phyloP scores from a whole-genome alignment of 2,329 filamentous ascomycete species.

The Penicillium brevicompactum region DNA sequence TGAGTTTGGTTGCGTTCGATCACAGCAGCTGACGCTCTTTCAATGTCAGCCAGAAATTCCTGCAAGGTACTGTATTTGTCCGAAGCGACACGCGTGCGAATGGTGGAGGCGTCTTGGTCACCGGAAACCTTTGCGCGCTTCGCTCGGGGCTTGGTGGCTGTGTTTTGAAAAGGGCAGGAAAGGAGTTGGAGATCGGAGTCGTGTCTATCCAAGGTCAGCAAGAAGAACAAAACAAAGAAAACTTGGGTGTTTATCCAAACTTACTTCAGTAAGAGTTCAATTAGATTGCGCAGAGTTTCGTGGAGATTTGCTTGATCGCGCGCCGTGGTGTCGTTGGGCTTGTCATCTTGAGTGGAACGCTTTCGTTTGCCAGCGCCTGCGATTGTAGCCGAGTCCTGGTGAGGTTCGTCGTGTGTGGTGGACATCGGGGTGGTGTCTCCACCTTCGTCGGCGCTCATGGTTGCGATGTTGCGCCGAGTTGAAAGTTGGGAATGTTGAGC shows the following conservation, averaged over 20 bases:
- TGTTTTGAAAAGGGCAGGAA: conserved; percentile 40
- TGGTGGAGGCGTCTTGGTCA: conserved; percentile 36
- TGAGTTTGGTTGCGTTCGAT: conserved; percentile 40
- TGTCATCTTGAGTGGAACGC: conserved; percentile 39
- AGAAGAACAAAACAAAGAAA: neutral
- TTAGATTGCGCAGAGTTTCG: conserved; percentile 39
- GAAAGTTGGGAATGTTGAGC: conserved; percentile 15
- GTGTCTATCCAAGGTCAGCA: conserved; percentile 37
- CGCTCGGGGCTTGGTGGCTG: conserved; percentile 42
- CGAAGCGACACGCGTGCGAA: conserved; percentile 41
- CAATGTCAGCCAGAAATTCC: conserved; percentile 46
- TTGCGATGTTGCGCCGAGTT: conserved; percentile 27
- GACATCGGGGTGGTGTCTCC: conserved; percentile 33
- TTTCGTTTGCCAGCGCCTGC: conserved; percentile 47
- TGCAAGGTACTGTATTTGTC: conserved; percentile 44
- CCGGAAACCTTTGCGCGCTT: conserved; percentile 47
- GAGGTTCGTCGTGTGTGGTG: conserved; percentile 38
- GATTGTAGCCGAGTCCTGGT: conserved; percentile 30
- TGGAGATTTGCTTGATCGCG: conserved; percentile 36
- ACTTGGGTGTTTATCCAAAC: conserved; percentile 13
- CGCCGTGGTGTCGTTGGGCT: conserved; percentile 24
- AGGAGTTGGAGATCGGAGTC: conserved; percentile 48
- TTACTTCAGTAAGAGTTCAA: conserved; percentile 35
- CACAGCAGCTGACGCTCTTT: conserved; percentile 40
- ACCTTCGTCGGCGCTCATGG: conserved; percentile 43